phyloP scores from a whole-genome alignment of 371 early-diverging fungal genomes.

The Choanephora cucurbitarum region DNA sequence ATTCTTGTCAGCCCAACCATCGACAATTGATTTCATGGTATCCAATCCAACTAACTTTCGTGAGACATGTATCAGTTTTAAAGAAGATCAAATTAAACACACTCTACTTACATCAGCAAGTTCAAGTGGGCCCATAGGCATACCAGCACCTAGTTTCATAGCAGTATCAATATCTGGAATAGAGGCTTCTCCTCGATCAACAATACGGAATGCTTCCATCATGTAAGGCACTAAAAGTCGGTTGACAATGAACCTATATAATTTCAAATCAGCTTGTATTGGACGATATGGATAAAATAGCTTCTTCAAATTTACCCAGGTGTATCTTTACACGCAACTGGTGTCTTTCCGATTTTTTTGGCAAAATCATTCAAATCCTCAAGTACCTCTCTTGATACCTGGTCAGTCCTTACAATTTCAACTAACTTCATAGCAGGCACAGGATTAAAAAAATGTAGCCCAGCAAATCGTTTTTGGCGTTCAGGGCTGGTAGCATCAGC shows the following conservation, averaged over 20 bases:
- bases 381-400: slow-evolving; percentile 64
- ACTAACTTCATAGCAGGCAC: slow-evolving; percentile 98
- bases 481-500: slow-evolving; percentile 63
- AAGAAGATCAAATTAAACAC: too few species aligned
- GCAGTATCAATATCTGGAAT: slow-evolving; percentile 91
- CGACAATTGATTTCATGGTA: slow-evolving; percentile 91
- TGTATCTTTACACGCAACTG: slow-evolving; percentile 95
- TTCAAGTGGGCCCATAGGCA: slow-evolving; percentile 98
- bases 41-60: slow-evolving; percentile 91
- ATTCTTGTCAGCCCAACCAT: slow-evolving; percentile 84
- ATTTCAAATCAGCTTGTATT: too few species aligned
- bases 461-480: slow-evolving; percentile 72
- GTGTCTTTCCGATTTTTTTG: slow-evolving; percentile 79
- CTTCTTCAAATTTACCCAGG: too few species aligned
- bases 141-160: slow-evolving; percentile 98
- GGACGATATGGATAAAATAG: too few species aligned
- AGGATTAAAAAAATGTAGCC: slow-evolving; percentile 97
- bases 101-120: slow-evolving; percentile 75
- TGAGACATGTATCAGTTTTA: background rate
- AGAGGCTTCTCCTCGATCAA: slow-evolving; percentile 90
- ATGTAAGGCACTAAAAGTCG: slow-evolving; percentile 95
- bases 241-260: slow-evolving; percentile 93
- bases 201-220: slow-evolving; percentile 89
- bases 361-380: slow-evolving; percentile 66
- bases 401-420: slow-evolving; percentile 82